These are phyloP conservation scores for Calonectria hawksworthii DNA, from an alignment of 2,329 filamentous ascomycete genomes.

Conservation along the genomic window DNA sequence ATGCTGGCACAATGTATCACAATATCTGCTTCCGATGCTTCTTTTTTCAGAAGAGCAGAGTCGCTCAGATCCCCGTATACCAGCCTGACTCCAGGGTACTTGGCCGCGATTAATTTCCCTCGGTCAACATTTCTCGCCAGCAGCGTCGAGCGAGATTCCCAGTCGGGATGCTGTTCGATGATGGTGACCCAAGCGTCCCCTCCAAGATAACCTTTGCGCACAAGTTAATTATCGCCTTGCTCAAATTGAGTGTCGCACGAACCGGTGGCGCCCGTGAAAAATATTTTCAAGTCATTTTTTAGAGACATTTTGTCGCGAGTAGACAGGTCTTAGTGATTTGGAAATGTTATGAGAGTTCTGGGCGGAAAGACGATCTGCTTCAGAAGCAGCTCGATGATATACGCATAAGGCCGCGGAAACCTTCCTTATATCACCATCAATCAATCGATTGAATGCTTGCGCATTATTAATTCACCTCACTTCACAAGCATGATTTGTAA, in stretches of 20 bases:
- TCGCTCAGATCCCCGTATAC: conserved; percentile 7
- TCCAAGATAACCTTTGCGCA: neutral
- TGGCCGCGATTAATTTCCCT: neutral
- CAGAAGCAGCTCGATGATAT: too few species aligned
- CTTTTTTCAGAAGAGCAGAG: neutral
- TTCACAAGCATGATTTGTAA: neutral
- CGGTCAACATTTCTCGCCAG: neutral
- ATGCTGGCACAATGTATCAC: conserved; percentile 17
- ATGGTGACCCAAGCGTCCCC: conserved; percentile 1
- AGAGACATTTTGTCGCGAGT: neutral
- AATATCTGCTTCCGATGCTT: conserved; percentile 21
- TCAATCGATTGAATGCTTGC: neutral
- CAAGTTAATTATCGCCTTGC: neutral
- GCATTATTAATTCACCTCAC: neutral
- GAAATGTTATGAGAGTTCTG: neutral
- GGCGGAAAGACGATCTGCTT: neutral
- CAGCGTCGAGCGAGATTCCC: neutral
- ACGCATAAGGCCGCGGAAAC: neutral
- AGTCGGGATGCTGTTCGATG: neutral
- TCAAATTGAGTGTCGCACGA: neutral
- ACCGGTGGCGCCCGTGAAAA: neutral
- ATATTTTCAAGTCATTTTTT: neutral
- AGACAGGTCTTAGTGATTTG: neutral
- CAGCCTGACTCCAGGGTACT: neutral
- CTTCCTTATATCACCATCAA: neutral